phyloP scores from a whole-genome alignment of 345 rosid species.

The Dimocarpus longan region DNA sequence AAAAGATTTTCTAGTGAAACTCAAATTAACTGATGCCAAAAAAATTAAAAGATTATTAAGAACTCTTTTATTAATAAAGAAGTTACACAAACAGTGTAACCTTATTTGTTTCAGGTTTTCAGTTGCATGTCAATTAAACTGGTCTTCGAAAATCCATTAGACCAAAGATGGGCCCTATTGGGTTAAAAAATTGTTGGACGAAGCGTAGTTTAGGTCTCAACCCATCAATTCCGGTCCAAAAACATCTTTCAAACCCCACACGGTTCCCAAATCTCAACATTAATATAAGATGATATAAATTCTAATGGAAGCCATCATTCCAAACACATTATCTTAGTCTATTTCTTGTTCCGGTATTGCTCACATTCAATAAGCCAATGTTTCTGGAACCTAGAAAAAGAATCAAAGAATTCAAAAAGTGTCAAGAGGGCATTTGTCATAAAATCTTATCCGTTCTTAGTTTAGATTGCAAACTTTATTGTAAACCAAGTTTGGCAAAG shows the following conservation, averaged over 20 bases:
- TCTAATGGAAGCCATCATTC: neutral
- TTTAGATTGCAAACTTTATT: neutral
- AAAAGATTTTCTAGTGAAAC: no score
- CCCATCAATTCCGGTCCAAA: neutral
- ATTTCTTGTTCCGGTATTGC: neutral
- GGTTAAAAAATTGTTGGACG: neutral
- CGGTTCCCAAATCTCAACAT: neutral
- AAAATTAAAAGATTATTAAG: no score
- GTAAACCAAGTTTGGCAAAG: conserved; percentile 11
- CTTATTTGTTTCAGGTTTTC: no score
- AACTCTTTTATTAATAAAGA: no score
- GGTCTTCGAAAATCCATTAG: no score
- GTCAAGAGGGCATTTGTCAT: neutral
- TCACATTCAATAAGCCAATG: neutral
- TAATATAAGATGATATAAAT: neutral
- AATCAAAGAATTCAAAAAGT: neutral
- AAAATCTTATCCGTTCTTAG: conserved; percentile 1
- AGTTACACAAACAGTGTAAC: no score
- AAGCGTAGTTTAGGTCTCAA: neutral
- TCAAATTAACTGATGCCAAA: no score
- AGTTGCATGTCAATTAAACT: no score
- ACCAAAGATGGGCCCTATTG: no score
- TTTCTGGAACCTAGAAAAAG: neutral
- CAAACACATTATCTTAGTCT: neutral
- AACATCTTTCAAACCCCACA: neutral